Percentiles rank a stretch among this genome's conserved stretches.
Evolutionary conservation across 441 rosid species (phyloP).

Genomic region (Rhodomyrtus psidioides): DNA sequence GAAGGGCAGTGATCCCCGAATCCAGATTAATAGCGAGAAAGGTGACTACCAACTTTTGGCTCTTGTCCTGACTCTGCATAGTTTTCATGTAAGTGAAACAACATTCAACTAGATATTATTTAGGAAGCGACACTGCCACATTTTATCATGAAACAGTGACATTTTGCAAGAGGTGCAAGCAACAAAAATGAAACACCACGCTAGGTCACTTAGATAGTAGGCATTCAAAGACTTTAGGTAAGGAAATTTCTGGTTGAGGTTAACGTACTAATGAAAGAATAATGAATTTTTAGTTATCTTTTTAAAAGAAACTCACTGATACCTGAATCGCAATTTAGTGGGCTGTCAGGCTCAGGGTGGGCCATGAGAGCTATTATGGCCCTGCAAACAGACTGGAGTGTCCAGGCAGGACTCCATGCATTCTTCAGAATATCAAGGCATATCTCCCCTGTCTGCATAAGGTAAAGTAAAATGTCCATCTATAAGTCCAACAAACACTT

Average conservation of each 20-base stretch:
- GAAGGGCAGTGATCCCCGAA: background rate
- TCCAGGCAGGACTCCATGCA: constrained; percentile 99
- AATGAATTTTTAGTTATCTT: background rate
- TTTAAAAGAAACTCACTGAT: background rate
- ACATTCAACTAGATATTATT: background rate
- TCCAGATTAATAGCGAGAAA: background rate
- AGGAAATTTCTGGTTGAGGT: background rate
- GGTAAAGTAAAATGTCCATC: background rate
- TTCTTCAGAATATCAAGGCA: constrained; percentile 97
- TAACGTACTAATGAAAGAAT: background rate
- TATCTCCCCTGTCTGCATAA: constrained; percentile 78
- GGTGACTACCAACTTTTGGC: background rate
- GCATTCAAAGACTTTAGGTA: background rate
- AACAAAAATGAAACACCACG: background rate
- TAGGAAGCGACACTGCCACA: background rate
- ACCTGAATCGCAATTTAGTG: constrained; percentile 98
- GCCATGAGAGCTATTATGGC: constrained; percentile 99
- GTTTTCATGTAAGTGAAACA: background rate
- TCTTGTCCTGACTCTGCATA: background rate
- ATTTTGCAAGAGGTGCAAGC: background rate
- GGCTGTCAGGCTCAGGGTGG: constrained; percentile 97
- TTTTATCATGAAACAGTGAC: background rate
- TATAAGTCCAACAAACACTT: background rate
- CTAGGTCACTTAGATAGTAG: background rate
- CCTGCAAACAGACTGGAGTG: constrained; percentile 83